Evolutionary conservation across 768 basidiomycete species (phyloP).

Genomic region (Hypholoma sublateritium): DNA sequence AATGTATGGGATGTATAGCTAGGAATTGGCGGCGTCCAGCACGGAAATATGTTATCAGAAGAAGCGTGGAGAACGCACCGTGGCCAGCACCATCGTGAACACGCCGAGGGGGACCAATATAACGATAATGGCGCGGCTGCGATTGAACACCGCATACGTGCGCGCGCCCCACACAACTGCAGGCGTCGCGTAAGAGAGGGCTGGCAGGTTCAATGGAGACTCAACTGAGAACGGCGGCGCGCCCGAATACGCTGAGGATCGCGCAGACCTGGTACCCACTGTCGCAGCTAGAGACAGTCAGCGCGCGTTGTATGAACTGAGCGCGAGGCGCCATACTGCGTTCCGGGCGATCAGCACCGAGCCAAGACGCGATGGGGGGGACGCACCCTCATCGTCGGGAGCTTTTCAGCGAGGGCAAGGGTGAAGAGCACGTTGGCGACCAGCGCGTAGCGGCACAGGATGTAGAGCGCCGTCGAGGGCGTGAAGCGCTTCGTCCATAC

Average conservation of each 20-base stretch:
- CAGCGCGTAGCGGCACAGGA: conserved; percentile 16
- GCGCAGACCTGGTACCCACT: conserved; percentile 13
- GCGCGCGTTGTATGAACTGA: neutral
- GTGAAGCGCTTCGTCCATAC: conserved; percentile 12
- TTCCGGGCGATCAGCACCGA: neutral
- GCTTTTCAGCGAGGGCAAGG: conserved; percentile 9
- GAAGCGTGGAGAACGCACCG: neutral
- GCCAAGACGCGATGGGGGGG: neutral
- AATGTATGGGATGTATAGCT: conserved; percentile 12
- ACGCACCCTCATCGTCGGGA: conserved; percentile 12
- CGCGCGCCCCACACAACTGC: conserved; percentile 14
- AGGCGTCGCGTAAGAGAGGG: neutral
- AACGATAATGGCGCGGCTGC: conserved; percentile 3
- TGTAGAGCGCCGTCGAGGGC: conserved; percentile 14
- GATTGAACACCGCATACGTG: conserved; percentile 13
- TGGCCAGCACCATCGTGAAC: conserved; percentile 3
- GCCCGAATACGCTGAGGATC: conserved; percentile 14
- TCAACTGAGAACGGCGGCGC: conserved; percentile 12
- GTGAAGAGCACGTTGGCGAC: conserved; percentile 13
- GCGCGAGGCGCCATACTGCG: neutral
- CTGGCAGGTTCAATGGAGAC: neutral
- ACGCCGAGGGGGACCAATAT: conserved; percentile 5
- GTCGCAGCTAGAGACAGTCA: conserved; percentile 8
- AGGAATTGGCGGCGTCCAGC: neutral
- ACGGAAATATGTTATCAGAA: neutral